These are phyloP conservation scores for Pluteus cervinus DNA, from an alignment of 768 basidiomycete species.

Conservation along the genomic window DNA sequence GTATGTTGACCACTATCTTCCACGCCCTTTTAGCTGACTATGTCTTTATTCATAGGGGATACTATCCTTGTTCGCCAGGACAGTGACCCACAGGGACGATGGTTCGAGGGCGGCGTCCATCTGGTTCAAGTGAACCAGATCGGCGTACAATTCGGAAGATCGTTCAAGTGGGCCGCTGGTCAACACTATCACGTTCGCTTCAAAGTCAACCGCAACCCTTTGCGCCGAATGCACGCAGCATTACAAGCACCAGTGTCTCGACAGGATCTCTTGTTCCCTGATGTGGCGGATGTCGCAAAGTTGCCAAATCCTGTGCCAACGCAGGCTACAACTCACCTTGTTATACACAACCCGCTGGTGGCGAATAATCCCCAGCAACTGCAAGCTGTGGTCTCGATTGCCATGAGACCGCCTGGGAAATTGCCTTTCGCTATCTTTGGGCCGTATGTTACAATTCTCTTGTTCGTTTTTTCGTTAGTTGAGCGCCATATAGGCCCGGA, in stretches of 20 bases:
- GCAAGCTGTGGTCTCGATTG: conserved; percentile 40
- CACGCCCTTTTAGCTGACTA: background rate
- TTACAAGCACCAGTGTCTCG: conserved; percentile 29
- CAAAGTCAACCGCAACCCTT: conserved; percentile 39
- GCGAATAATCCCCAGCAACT: conserved; percentile 36
- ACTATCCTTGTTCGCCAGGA: conserved; percentile 35
- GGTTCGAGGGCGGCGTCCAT: conserved; percentile 48
- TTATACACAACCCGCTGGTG: conserved; percentile 30
- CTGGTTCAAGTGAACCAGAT: conserved; percentile 34
- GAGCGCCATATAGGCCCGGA: conserved; percentile 27
- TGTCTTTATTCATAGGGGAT: conserved; percentile 32
- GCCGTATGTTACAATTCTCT: conserved; percentile 32
- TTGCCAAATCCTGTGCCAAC: conserved; percentile 11
- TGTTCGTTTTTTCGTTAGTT: background rate
- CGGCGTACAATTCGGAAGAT: conserved; percentile 30
- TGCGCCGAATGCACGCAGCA: conserved; percentile 48
- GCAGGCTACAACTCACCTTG: conserved; percentile 11
- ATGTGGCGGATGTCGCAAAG: conserved; percentile 15
- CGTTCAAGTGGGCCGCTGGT: conserved; percentile 26
- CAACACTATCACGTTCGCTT: conserved; percentile 39
- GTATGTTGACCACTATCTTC: conserved; percentile 19
- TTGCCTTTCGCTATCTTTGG: conserved; percentile 53
- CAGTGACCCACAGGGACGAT: conserved; percentile 24
- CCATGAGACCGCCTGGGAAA: conserved; percentile 32
- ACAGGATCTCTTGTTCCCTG: conserved; percentile 40